A percentile compares a stretch with the other conserved stretches of the same genome.
These are phyloP conservation scores for Vicia faba DNA, from an alignment of 306 rosid genomes.

Conservation along the genomic window DNA sequence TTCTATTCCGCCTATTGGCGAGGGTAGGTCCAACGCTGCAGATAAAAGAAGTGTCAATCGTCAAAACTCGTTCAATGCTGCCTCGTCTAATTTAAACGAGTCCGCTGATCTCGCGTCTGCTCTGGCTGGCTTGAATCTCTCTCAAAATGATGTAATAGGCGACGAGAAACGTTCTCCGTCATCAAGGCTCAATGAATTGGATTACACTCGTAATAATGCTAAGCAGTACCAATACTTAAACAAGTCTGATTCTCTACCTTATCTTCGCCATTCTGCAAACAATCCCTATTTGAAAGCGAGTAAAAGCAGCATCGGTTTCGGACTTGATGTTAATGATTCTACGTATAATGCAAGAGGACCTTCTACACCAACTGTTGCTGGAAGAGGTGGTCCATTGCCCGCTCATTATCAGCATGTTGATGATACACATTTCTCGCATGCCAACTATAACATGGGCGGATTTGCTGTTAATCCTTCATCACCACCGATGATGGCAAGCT, in stretches of 20 bases:
- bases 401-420: slow-evolving; percentile 73
- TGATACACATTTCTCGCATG: slow-evolving; percentile 51
- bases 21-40: slow-evolving; percentile 61
- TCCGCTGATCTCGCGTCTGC: slow-evolving; percentile 74
- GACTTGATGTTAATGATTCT: slow-evolving; percentile 48
- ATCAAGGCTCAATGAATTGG: slow-evolving; percentile 47
- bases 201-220: slow-evolving; percentile 36
- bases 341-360: slow-evolving; percentile 54
- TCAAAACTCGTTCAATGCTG: slow-evolving; percentile 66
- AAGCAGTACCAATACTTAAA: slow-evolving; percentile 58
- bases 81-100: slow-evolving; percentile 62
- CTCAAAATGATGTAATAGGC: slow-evolving; percentile 57
- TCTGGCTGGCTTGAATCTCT: slow-evolving; percentile 71
- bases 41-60: slow-evolving; percentile 66
- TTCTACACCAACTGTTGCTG: slow-evolving; percentile 52
- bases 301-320: slow-evolving; percentile 49
- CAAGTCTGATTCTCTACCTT: slow-evolving; percentile 60
- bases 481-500: slow-evolving; percentile 72
- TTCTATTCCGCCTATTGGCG: slow-evolving; percentile 88
- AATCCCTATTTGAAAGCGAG: slow-evolving; percentile 53
- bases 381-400: slow-evolving; percentile 56
- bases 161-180: slow-evolving; percentile 60
- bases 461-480: slow-evolving; percentile 68
- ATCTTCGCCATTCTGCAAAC: slow-evolving; percentile 40
- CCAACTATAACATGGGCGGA: slow-evolving; percentile 69